These are phyloP conservation scores for Carpediemonas membranifera DNA, from an alignment of 78 protist genomes.

Conservation along the genomic window DNA sequence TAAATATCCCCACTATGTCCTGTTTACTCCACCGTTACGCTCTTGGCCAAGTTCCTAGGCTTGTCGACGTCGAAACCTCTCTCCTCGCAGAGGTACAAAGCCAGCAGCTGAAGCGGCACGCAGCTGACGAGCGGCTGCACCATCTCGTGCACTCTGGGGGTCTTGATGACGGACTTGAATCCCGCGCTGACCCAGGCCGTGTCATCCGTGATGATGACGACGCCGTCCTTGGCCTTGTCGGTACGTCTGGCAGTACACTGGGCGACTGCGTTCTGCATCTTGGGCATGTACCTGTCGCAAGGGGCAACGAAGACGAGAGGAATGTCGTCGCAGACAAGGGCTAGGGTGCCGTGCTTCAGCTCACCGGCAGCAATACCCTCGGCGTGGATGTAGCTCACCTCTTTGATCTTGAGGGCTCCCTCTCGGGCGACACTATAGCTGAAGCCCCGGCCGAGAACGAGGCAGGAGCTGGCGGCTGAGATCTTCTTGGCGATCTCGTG, in stretches of 20 bases:
- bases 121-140: not conserved
- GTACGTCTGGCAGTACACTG: not conserved
- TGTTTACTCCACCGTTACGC: too few species aligned
- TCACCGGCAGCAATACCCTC: constrained; percentile 56
- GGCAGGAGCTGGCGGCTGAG: constrained; percentile 24
- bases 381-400: constrained; percentile 73
- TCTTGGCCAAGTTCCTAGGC: constrained; percentile 96
- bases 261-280: too few species aligned
- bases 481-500: constrained; percentile 44
- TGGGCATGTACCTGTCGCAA: too few species aligned
- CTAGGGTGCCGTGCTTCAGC: constrained; percentile 67
- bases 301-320: constrained; percentile 6
- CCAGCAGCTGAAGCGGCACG: constrained; percentile 59
- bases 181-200: not conserved
- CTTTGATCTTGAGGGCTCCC: constrained; percentile 77
- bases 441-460: constrained; percentile 82
- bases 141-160: not conserved
- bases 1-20: not conserved
- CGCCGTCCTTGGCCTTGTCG: not conserved
- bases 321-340: not conserved
- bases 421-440: constrained; percentile 75
- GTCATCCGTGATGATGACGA: not conserved
- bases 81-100: constrained; percentile 71
- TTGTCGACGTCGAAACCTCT: constrained; percentile 66
- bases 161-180: not conserved